Evolutionary conservation across 1,284 basidiomycete genomes (phyloP), one percentile per base, ranked within the genome.

Genomic region (Cryptococcus deneoformans): DNA sequence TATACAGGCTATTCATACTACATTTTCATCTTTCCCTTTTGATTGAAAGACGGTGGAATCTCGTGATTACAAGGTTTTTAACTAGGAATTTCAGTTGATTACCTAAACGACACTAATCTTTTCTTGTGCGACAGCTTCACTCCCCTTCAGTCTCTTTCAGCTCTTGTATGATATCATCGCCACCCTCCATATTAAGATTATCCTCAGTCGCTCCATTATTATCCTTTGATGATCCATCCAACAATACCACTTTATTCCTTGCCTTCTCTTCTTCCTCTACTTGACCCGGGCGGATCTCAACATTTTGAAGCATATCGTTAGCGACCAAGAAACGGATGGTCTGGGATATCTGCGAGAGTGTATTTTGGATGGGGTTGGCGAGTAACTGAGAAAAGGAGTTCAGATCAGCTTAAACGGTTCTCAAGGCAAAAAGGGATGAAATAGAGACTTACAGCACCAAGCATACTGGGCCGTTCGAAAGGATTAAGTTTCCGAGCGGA

Each of bases 331-430:
- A 99, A 38, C 86, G 86, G 67, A 98, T 90, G 2, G 90, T 90
- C 76, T 98, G 95, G 0, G 92, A 91, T 2, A 98, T 81, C 73
- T 96, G 94, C 2, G 90, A 92, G 5, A 96, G 83, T 0, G 95
- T 94, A 68, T 92, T 85, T 35, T 87, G 85, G 51, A 97, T 92
- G 70, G 98, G 94, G 10, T 88, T 89, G 20, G 88, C 81, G 6
- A 98, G 82, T 10, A 76, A 59, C 72, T 76, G 46, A 7, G 45
- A 48, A 14, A 34, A 49, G 40, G 36, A 34, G 34, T 39, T 59
- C 24, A 54, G 36, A 20, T 16, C 50, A 7, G 29, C 29, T 29
- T 29, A 29, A 29, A 29, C 29, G 29, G 45, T 36, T n/a, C 57
- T 53, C 56, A 7, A 35, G 39, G 36, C 38, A 45, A 12, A 16